Base-by-base conservation (phyloP, 2,329 filamentous ascomycete genomes). In the Diaporthe capsici region DNA sequence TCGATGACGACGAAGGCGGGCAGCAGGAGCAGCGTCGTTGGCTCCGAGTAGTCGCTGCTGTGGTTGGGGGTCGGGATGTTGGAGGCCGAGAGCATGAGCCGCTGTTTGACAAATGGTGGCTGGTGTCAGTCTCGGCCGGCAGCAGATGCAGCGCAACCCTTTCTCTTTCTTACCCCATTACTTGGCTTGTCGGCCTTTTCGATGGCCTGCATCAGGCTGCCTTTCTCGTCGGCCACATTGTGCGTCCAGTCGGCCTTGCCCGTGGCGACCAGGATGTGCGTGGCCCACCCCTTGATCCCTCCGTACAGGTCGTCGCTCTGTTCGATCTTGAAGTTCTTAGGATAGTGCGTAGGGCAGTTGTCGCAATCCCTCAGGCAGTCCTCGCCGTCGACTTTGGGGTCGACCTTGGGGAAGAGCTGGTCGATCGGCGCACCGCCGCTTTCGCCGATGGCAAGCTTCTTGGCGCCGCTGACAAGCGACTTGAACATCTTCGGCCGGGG, bases 171-270 rank as follows among this genome's bases (percentile, higher is more conserved):
- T 85, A 95, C 94, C 75, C 94, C 94, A 78, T 94, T 94, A 37
- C 84, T 88, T 1, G 93, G 93, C 82, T 88, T 89, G 15, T 87
- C 85, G 1, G 88, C 87, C 72, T 86, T 86, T 20, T 85, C 89
- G 79, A 96, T 90, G 2, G 94, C 94, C 86, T 95, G 88, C 94
- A 96, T 96, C 44, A 96, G 89, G 82, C 93, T 95, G 8, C 94
- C 94, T 84, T 94, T 93, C 87, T 98, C 97, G 82, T 98, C 94
- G 74, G 91, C 92, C 61, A 98, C 94, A 86, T 98, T 94, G 76
- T 94, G 87, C 81, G 96, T 94, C 97, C 97, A 99, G 85, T 99
- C 97, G 37, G 93, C 90, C 90, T 98, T 98, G 77, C 95, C 95
- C n/a, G 97, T 99, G 34, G 95, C 97, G 22, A 98, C 95, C 44